Evolutionary conservation across 2,329 filamentous ascomycete genomes (phyloP).

Genomic region (Trichocomaceae sp.): DNA sequence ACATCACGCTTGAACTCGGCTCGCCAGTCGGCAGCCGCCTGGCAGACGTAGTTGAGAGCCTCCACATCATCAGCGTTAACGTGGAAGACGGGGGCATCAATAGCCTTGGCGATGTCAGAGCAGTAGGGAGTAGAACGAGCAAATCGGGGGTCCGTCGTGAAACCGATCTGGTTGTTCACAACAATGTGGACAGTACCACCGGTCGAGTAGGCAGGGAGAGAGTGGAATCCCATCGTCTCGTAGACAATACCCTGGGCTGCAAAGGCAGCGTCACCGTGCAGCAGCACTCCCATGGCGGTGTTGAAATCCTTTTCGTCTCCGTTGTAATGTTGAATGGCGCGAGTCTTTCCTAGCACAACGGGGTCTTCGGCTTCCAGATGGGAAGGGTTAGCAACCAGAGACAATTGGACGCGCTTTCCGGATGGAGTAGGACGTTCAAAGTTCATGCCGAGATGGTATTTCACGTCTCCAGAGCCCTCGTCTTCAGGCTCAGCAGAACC

Average conservation of each 20-base stretch:
- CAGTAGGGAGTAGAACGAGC: slow-evolving; percentile 97
- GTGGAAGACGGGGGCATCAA: slow-evolving; percentile 97
- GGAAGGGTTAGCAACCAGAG: slow-evolving; percentile 94
- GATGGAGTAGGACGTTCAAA: slow-evolving; percentile 97
- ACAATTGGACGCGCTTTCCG: slow-evolving; percentile 98
- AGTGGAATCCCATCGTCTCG: slow-evolving; percentile 96
- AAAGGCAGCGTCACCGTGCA: slow-evolving; percentile 96
- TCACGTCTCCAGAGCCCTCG: slow-evolving; percentile 96
- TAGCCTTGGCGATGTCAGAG: slow-evolving; percentile 97
- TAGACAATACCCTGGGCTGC: slow-evolving; percentile 96
- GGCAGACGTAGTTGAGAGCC: slow-evolving; percentile 96
- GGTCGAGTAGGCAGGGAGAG: slow-evolving; percentile 90
- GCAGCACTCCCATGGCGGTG: slow-evolving; percentile 88
- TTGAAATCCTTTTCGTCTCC: slow-evolving; percentile 84
- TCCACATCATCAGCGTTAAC: slow-evolving; percentile 98
- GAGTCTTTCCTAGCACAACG: slow-evolving; percentile 93
- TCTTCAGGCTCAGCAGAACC: slow-evolving; percentile 81
- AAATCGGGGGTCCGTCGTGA: slow-evolving; percentile 97
- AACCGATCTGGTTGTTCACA: slow-evolving; percentile 99
- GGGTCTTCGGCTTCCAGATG: slow-evolving; percentile 98
- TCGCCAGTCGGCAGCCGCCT: slow-evolving; percentile 94
- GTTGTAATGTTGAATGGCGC: slow-evolving; percentile 98
- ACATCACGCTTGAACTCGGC: slow-evolving; percentile 98
- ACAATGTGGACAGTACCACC: slow-evolving; percentile 95
- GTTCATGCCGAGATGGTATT: slow-evolving; percentile 99